Evolutionary conservation across 2,329 filamentous ascomycete genomes (phyloP).

Genomic region (Aschersonia sp.): DNA sequence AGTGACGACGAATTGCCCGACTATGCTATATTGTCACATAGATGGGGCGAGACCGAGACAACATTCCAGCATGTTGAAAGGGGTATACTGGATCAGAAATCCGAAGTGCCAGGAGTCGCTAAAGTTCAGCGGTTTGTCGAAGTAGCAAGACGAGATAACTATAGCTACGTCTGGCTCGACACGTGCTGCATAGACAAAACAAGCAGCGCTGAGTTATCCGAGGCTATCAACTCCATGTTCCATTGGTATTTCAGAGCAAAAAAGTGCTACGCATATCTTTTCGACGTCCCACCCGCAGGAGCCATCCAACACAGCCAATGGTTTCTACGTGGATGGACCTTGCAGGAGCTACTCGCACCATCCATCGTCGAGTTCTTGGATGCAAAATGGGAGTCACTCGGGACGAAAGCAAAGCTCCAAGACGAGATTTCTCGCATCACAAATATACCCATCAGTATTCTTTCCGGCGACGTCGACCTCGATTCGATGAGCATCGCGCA

Average conservation of each 20-base stretch:
- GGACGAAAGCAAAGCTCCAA: conserved; percentile 9
- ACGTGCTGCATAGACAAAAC: conserved; percentile 9
- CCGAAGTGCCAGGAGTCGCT: too few species aligned
- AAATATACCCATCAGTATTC: conserved; percentile 7
- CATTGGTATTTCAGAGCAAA: conserved; percentile 5
- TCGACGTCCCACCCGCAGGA: conserved; percentile 2
- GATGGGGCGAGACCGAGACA: too few species aligned
- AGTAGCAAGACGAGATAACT: conserved; percentile 1
- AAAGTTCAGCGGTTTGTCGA: too few species aligned
- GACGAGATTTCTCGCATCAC: conserved; percentile 9
- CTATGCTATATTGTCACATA: too few species aligned
- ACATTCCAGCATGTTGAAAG: too few species aligned
- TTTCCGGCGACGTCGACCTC: conserved; percentile 5
- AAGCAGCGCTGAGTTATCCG: not conserved
- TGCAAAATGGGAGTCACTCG: conserved; percentile 6
- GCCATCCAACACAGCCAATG: conserved; percentile 1
- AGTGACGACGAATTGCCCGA: too few species aligned
- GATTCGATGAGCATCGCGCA: conserved; percentile 5
- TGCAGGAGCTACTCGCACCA: not conserved
- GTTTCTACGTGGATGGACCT: conserved; percentile 5
- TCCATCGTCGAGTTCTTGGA: conserved; percentile 12
- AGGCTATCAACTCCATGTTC: conserved; percentile 6
- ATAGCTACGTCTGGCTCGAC: conserved; percentile 7
- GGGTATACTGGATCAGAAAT: too few species aligned
- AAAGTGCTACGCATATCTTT: conserved; percentile 7